Base-by-base conservation (phyloP, 2,329 filamentous ascomycete genomes). In the Aureobasidium sp. region DNA sequence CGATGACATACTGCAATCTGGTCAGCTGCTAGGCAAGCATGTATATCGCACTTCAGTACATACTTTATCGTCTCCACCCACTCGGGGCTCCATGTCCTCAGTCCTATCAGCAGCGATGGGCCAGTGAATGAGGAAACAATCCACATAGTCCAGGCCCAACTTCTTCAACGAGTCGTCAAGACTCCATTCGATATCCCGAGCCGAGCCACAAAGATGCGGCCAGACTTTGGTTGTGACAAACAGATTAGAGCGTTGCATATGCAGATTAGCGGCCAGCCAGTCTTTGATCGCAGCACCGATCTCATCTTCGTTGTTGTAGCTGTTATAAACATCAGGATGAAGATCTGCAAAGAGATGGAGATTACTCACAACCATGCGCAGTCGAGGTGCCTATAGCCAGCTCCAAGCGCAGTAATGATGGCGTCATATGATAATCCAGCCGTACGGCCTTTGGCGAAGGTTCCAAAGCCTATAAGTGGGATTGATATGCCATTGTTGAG, bases 381-480 rank as follows among this genome's bases (percentile, higher is more conserved):
- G 69, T 83, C 81, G 24, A 83, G 71, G 70, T 82, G 81, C 62
- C 81, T 74, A 70, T 83, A 83, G 45, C 81, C 81, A 54, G 72
- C 72, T 59, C 75, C 69, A 42, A 83, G 74, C 15, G 81, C 81
- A 69, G 78, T 77, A 15, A 72, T 71, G 58, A 78, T 77, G 39
- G 79, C 78, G 61, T 76, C 78, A 76, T 85, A 85, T 45, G 81
- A 81, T 75, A 84, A 81, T 39, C 82, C 82, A 66, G 77, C 76
- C 64, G 77, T 70, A 61, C 85, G 85, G 74, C 89, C 86, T 72
- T 81, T 88, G 71, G 83, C 81, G 69, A 86, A 87, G 67, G 85
- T 87, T 67, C 85, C 85, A 68, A 87, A 87, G 29, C 85, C 85
- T 35, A 35, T 35, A 11, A 35, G 31, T 7, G 31, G 31, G 7